Conservation (phyloP, 2,329 filamentous ascomycete genomes). For the Proliferodiscus dingleyae region DNA sequence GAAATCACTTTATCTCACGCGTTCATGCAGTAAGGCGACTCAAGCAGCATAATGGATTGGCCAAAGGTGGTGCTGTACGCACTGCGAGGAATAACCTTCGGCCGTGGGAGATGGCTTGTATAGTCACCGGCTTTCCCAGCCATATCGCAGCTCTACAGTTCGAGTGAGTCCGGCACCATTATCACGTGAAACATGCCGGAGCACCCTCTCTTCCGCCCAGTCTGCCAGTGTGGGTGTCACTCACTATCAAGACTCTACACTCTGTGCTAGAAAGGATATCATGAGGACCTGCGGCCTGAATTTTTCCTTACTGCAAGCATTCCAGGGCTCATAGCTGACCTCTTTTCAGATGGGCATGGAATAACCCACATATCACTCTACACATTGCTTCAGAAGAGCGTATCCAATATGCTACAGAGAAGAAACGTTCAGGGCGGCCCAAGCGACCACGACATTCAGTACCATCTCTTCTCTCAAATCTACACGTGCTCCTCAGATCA, state of each 20-base stretch:
- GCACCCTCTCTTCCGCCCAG: neutral
- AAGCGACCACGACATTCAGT: conserved; percentile 56
- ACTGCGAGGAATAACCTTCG: conserved; percentile 65
- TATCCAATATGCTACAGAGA: conserved; percentile 47
- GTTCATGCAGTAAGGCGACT: conserved; percentile 59
- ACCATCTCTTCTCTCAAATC: conserved; percentile 66
- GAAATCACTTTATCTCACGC: conserved; percentile 14
- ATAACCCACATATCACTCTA: conserved; percentile 74
- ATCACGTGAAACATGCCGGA: conserved; percentile 3
- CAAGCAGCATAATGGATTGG: conserved; percentile 84
- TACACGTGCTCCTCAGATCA: conserved; percentile 75
- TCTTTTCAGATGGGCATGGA: conserved; percentile 74
- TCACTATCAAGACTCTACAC: neutral
- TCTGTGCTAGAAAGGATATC: neutral
- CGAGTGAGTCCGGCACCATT: conserved; percentile 61
- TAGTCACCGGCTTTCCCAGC: conserved; percentile 86
- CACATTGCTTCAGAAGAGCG: conserved; percentile 66
- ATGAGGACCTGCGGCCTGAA: neutral
- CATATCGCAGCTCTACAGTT: conserved; percentile 87
- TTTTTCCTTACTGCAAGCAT: neutral
- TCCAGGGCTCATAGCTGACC: neutral
- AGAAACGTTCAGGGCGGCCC: conserved; percentile 50
- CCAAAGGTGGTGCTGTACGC: conserved; percentile 72
- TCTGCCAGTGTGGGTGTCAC: neutral
- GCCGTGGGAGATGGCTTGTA: conserved; percentile 86